Base-by-base conservation (phyloP, 768 basidiomycete genomes). In the Gautieria morchelliformis region DNA sequence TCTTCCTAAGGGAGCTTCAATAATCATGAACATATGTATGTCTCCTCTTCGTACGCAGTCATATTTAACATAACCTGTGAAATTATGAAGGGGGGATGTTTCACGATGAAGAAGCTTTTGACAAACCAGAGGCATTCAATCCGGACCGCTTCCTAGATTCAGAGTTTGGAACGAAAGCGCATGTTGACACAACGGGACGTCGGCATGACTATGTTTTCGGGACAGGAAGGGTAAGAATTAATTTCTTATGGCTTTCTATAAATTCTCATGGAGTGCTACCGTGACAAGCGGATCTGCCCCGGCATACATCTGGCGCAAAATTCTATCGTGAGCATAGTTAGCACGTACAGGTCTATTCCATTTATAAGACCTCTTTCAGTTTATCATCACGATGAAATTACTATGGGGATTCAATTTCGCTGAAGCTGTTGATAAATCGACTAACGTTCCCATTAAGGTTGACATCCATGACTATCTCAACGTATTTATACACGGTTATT, bases 51-150 rank as follows among this genome's bases (percentile, higher is more conserved):
- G 4, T 17, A 30, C 15, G 12, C 22, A 47, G 12, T 22, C 4
- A 19, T 47, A 20, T 20, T 10, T 20, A 47, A 47, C 27, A 27
- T 27, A 27, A 27, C 27, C 27, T 27, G 27, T 27, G 27, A 5
- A 27, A 27, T 30, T 47, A 14, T 12, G 22, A 41, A 41, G 40
- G 46, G 46, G 46, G 19, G 46, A 47, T 47, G 20, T 12, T 19
- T 10, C 46, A 47, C 5, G 27, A 47, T 20, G n/a, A 19, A 5
- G 12, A 12, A 12, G n/a, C 12, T 20, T 47, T 20, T 47, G 46
- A 47, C 27, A 58, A 67, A 14, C 61, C 64, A 2, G 62, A 65
- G 12, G 30, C 12, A 11, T 67, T 67, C 57, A 44, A 48, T 24
- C 66, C 64, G 0, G 63, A 64, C 15, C 60, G 64, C 11, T 65